phyloP scores from a whole-genome alignment of 768 basidiomycete species.

The Kwoniella newhampshirensis region DNA sequence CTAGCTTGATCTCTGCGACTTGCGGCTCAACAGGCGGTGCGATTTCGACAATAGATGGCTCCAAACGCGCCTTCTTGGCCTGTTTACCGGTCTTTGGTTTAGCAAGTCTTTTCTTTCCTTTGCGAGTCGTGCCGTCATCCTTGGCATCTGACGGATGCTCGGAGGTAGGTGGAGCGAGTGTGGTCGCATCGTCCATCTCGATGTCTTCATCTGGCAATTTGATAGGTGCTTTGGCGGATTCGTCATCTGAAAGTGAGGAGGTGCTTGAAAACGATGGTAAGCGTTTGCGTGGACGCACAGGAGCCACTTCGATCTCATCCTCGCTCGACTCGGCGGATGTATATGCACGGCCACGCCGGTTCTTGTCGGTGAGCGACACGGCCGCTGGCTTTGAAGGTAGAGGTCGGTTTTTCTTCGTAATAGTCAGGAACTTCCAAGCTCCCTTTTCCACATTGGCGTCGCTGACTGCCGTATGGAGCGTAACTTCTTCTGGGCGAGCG shows the following conservation, averaged over 20 bases:
- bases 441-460: conserved; percentile 17
- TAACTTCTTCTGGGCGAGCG: conserved; percentile 8
- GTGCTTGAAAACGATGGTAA: conserved; percentile 21
- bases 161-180: not conserved
- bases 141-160: not conserved
- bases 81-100: conserved; percentile 30
- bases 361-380: conserved; percentile 6
- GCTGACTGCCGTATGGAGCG: not conserved
- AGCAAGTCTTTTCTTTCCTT: conserved; percentile 31
- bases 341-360: not conserved
- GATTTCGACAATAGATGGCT: conserved; percentile 23
- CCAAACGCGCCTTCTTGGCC: conserved; percentile 39
- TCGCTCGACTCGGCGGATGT: conserved; percentile 17
- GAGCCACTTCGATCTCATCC: not conserved
- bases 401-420: conserved; percentile 40
- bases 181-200: not conserved
- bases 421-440: conserved; percentile 37
- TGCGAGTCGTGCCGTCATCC: not conserved
- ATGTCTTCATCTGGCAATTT: conserved; percentile 1
- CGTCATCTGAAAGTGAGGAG: conserved; percentile 29
- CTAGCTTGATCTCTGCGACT: conserved; percentile 34
- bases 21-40: conserved; percentile 16
- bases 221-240: not conserved
- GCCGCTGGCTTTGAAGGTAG: not conserved
- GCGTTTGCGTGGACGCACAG: conserved; percentile 4